phyloP scores from a whole-genome alignment of 2,329 filamentous ascomycete genomes.

The Colletotrichum nymphaeae region DNA sequence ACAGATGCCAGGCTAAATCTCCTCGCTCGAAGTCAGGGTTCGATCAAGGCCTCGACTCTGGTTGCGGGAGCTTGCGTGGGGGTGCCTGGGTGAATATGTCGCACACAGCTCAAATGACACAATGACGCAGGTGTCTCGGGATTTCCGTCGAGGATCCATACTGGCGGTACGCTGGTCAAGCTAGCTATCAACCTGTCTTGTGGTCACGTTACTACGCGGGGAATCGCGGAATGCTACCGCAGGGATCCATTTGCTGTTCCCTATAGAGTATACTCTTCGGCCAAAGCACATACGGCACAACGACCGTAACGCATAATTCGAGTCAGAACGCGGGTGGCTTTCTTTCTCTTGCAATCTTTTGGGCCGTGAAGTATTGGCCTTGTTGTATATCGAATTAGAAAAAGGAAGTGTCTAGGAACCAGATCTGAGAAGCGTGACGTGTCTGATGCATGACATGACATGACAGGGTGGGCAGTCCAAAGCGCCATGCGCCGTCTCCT shows the following conservation, averaged over 20 bases:
- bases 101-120: not conserved
- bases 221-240: not conserved
- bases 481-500: not conserved
- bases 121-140: not conserved
- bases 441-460: not conserved
- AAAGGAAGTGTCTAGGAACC: not conserved
- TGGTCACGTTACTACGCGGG: not conserved
- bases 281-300: conserved; percentile 10
- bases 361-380: not conserved
- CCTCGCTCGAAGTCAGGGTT: not conserved
- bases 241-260: not conserved
- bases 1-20: not conserved
- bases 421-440: not conserved
- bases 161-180: not conserved
- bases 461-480: not conserved
- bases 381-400: not conserved
- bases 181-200: not conserved
- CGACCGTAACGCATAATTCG: not conserved
- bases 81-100: not conserved
- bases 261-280: not conserved
- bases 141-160: not conserved
- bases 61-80: not conserved
- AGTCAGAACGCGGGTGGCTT: not conserved
- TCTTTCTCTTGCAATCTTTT: not conserved
- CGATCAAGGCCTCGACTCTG: not conserved